Percentiles rank a stretch among this genome's conserved stretches.
phyloP scores from a whole-genome alignment of 495 filamentous ascomycete genomes.

The Hyaloscypha variabilis region DNA sequence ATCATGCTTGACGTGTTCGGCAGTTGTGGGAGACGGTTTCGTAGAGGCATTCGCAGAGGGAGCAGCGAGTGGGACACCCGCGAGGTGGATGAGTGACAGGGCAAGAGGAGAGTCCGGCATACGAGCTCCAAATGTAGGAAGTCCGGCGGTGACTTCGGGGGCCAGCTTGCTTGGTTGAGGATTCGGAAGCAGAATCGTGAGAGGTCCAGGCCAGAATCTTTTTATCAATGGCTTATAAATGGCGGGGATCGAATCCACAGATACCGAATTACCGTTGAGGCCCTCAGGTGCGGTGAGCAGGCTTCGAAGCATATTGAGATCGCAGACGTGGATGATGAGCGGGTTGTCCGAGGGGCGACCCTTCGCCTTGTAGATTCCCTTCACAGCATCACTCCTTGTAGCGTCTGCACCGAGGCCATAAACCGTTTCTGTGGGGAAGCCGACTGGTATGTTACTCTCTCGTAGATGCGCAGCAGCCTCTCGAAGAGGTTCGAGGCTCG shows the following conservation, averaged over 20 bases:
- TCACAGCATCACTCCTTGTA: conserved; percentile 80
- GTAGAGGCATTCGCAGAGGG: conserved; percentile 95
- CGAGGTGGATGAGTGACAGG: conserved; percentile 75
- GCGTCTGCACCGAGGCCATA: conserved; percentile 97
- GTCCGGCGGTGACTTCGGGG: conserved; percentile 82
- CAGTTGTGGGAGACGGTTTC: conserved; percentile 86
- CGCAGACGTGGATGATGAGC: conserved; percentile 88
- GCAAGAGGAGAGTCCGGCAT: conserved; percentile 88
- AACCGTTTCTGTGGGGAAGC: conserved; percentile 97
- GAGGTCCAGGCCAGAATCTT: conserved; percentile 90
- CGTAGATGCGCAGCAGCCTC: conserved; percentile 28
- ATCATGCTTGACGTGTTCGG: conserved; percentile 86
- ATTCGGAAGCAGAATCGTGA: conserved; percentile 89
- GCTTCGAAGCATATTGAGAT: conserved; percentile 74
- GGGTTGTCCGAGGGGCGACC: conserved; percentile 91
- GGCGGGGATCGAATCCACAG: conserved; percentile 59
- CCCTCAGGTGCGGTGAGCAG: conserved; percentile 28
- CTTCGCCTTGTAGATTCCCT: conserved; percentile 89
- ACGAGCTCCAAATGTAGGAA: conserved; percentile 84
- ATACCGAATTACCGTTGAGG: conserved; percentile 35
- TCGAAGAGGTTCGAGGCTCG: conserved; percentile 19
- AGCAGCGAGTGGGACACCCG: conserved; percentile 82
- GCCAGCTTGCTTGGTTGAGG: conserved; percentile 71
- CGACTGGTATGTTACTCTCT: conserved; percentile 60
- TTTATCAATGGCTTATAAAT: conserved; percentile 83